These are phyloP conservation scores for Schizophyllum amplum DNA, from an alignment of 1,284 basidiomycete species.

Conservation along the genomic window DNA sequence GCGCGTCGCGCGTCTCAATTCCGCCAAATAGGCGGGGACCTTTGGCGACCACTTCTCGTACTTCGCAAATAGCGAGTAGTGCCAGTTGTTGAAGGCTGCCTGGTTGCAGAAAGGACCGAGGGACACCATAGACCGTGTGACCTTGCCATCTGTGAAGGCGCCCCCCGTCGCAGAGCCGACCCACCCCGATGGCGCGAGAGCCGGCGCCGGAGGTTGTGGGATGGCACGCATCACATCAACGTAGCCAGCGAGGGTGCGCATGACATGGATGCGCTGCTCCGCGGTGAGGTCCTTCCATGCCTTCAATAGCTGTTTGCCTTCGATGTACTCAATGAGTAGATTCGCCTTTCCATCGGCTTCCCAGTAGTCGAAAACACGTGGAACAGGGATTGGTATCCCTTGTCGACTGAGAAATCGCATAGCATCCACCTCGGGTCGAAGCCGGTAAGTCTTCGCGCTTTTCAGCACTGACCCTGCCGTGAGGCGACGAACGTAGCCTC, in stretches of 20 bases:
- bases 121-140: neutral
- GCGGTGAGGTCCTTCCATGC: neutral
- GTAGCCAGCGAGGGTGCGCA: neutral
- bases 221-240: neutral
- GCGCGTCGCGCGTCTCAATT: slow-evolving; percentile 5
- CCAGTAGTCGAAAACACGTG: neutral
- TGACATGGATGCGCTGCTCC: neutral
- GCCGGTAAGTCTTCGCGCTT: neutral
- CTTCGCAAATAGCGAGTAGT: neutral
- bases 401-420: neutral
- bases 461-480: neutral
- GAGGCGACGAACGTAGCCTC: neutral
- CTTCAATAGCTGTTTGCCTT: neutral
- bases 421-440: neutral
- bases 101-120: neutral
- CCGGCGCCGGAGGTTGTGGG: neutral
- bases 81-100: neutral
- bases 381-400: neutral
- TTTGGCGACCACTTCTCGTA: neutral
- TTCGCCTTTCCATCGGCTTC: neutral
- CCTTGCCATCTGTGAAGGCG: neutral
- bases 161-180: neutral
- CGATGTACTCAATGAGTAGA: neutral
- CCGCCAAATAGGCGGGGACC: neutral
- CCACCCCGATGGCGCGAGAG: neutral